Evolutionary conservation across 768 basidiomycete species (phyloP).

Genomic region (Coprinopsis cinerea): DNA sequence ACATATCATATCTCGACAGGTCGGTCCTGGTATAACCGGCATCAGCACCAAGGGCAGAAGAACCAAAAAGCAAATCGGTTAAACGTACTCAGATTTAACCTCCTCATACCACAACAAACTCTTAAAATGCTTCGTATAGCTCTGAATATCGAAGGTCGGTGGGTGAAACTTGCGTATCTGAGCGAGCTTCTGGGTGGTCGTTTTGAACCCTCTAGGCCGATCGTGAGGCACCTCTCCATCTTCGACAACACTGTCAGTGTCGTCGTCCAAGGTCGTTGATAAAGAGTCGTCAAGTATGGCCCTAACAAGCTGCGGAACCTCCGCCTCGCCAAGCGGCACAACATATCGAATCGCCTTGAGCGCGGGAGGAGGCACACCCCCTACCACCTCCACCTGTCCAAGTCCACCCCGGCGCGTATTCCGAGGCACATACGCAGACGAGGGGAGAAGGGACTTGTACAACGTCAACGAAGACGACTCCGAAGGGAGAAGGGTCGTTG

Average conservation of each 20-base stretch:
- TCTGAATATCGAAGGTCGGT: slow-evolving; percentile 24
- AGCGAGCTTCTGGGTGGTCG: slow-evolving; percentile 20
- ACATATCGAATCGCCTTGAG: slow-evolving; percentile 37
- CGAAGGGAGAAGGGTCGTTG: slow-evolving; percentile 30
- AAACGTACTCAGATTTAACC: slow-evolving; percentile 32
- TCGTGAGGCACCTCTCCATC: too few relatives aligned
- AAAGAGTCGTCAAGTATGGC: too few relatives aligned
- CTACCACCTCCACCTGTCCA: slow-evolving; percentile 29
- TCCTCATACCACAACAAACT: slow-evolving; percentile 52
- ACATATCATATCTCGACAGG: slow-evolving; percentile 32
- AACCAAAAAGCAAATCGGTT: neutral
- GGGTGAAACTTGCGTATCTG: slow-evolving; percentile 37
- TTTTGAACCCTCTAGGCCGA: too few relatives aligned
- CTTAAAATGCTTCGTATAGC: slow-evolving; percentile 43
- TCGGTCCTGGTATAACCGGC: slow-evolving; percentile 29
- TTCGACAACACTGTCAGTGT: too few relatives aligned
- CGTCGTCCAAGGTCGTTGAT: slow-evolving; percentile 21
- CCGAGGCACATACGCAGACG: slow-evolving; percentile 40
- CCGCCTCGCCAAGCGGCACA: slow-evolving; percentile 28
- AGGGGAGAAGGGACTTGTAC: slow-evolving; percentile 39
- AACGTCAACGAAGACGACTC: slow-evolving; percentile 40
- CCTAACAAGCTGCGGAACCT: slow-evolving; percentile 32
- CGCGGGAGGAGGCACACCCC: slow-evolving; percentile 37
- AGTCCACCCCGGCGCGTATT: slow-evolving; percentile 25
- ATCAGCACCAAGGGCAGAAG: neutral